phyloP scores from a whole-genome alignment of 139 green algal species.

The Dunaliella primolecta region DNA sequence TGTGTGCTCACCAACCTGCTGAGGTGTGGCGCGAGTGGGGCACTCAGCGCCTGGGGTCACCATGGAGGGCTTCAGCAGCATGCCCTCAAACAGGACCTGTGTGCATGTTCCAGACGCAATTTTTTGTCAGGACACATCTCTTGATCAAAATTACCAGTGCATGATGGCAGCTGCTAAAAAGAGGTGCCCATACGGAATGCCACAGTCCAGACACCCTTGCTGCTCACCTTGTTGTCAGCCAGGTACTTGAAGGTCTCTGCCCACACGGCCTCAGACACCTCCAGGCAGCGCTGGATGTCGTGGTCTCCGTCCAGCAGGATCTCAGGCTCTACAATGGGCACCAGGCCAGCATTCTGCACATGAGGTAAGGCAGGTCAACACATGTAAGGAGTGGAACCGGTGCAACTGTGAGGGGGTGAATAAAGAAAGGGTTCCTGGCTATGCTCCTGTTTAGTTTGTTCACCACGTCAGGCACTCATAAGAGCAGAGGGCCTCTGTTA shows the following conservation, averaged over 20 bases:
- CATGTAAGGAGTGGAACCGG: no score
- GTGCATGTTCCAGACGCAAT: no score
- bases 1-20: conserved; percentile 91
- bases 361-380: conserved; percentile 85
- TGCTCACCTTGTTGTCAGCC: conserved; percentile 69
- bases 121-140: no score
- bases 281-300: conserved; percentile 82
- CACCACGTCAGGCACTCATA: no score
- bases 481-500: no score
- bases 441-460: no score
- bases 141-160: no score
- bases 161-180: no score
- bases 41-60: conserved; percentile 96
- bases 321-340: conserved; percentile 99
- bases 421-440: no score
- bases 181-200: background rate
- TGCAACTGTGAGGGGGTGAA: no score
- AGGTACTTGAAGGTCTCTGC: conserved; percentile 97
- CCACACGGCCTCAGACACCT: conserved; percentile 87
- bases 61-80: conserved; percentile 99
- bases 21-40: conserved; percentile 63
- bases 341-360: conserved; percentile 84
- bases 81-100: conserved; percentile 98
- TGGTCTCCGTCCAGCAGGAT: conserved; percentile 92
- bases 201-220: conserved; percentile 7